Evolutionary conservation across 208 protist species (phyloP).

Genomic region (Trypanosoma vivax): DNA sequence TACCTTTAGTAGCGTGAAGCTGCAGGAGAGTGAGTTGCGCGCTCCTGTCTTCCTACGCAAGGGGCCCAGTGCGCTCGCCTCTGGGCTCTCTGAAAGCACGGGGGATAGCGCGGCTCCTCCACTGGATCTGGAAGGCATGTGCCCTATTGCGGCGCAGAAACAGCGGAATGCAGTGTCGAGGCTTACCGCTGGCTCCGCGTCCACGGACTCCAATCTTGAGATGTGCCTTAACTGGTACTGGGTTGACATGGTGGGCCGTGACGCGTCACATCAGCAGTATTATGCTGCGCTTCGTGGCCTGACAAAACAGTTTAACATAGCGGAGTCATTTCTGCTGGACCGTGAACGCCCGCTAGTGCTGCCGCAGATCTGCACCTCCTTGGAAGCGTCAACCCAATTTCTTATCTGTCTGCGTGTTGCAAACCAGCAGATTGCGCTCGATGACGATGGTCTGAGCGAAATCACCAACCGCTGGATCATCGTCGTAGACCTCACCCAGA

Average conservation of each 20-base stretch:
- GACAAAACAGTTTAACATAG: constrained; percentile 60
- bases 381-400: constrained; percentile 64
- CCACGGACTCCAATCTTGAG: constrained; percentile 46
- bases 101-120: not conserved
- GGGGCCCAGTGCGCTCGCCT: not conserved
- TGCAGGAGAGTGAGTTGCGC: constrained; percentile 49
- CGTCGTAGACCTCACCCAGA: constrained; percentile 64
- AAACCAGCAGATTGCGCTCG: constrained; percentile 60
- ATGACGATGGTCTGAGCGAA: constrained; percentile 64
- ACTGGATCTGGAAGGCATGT: constrained; percentile 2
- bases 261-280: constrained; percentile 48
- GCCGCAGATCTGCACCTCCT: constrained; percentile 66
- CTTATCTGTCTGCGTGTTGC: constrained; percentile 76
- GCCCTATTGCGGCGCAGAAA: constrained; percentile 15
- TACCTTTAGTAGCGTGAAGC: constrained; percentile 53
- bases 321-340: constrained; percentile 68
- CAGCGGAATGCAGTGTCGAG: constrained; percentile 30
- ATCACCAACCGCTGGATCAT: constrained; percentile 84
- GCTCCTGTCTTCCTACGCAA: constrained; percentile 49
- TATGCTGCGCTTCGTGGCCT: constrained; percentile 51
- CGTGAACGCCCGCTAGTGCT: constrained; percentile 66
- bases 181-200: constrained; percentile 15
- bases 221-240: constrained; percentile 87
- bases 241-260: constrained; percentile 72
- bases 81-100: too few species aligned